A percentile compares a stretch with the other conserved stretches of the same genome.
phyloP scores from a whole-genome alignment of 2,329 filamentous ascomycete species.

The Pseudogymnoascus sp. region DNA sequence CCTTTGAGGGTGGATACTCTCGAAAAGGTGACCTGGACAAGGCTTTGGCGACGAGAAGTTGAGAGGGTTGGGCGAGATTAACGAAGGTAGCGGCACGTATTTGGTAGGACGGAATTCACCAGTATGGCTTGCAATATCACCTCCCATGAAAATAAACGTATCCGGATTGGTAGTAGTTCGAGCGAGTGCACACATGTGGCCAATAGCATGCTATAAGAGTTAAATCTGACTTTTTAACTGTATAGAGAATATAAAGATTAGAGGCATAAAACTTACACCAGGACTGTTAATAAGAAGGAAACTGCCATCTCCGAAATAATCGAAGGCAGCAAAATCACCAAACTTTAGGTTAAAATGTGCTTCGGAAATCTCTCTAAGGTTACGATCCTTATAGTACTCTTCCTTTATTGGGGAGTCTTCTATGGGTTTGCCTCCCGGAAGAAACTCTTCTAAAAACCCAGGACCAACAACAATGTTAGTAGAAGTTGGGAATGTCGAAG shows the following conservation, averaged over 20 bases:
- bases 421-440: constrained; percentile 37
- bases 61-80: constrained; percentile 34
- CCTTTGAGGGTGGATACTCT: constrained; percentile 27
- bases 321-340: constrained; percentile 21
- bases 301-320: constrained; percentile 26
- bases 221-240: neutral
- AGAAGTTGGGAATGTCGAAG: constrained; percentile 33
- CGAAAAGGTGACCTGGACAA: constrained; percentile 36
- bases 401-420: constrained; percentile 32
- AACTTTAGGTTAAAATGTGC: constrained; percentile 14
- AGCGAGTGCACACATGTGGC: constrained; percentile 41
- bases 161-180: constrained; percentile 27
- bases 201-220: constrained; percentile 32
- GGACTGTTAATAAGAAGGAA: constrained; percentile 26
- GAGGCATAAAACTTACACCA: constrained; percentile 12
- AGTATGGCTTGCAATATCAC: constrained; percentile 38
- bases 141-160: constrained; percentile 41
- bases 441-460: constrained; percentile 35
- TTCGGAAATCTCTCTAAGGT: constrained; percentile 20
- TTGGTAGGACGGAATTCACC: constrained; percentile 37
- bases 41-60: constrained; percentile 19
- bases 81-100: constrained; percentile 32
- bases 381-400: constrained; percentile 31
- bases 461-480: constrained; percentile 40
- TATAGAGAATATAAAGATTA: neutral